These are phyloP conservation scores for Clathrospora elynae DNA, from an alignment of 2,329 filamentous ascomycete genomes.

Conservation along the genomic window DNA sequence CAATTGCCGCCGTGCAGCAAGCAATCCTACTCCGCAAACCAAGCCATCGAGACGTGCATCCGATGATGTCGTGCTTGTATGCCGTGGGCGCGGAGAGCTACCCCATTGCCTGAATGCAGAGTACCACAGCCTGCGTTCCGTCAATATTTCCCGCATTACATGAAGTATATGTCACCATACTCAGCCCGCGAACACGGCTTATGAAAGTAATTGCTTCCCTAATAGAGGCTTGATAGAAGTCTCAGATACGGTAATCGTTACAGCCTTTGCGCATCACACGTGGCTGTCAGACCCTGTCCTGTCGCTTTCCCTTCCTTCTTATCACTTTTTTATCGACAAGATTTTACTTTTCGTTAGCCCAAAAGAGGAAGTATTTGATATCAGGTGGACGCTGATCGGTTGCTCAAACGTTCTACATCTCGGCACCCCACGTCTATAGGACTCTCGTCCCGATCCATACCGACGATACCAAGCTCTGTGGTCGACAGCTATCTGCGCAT, in stretches of 20 bases:
- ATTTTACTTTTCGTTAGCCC: not conserved
- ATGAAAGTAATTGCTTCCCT: conserved; percentile 1
- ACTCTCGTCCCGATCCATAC: not conserved
- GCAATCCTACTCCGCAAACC: conserved; percentile 10
- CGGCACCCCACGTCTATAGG: conserved; percentile 7
- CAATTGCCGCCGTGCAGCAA: conserved; percentile 21
- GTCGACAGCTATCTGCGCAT: not conserved
- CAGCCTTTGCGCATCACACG: too few species aligned
- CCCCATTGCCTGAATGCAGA: conserved; percentile 19
- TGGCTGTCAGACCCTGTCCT: not conserved
- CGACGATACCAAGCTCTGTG: not conserved
- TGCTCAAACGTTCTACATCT: conserved; percentile 13
- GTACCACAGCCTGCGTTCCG: conserved; percentile 19
- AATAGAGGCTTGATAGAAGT: conserved; percentile 8
- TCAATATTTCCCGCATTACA: conserved; percentile 28
- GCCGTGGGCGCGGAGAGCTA: conserved; percentile 17
- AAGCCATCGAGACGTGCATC: conserved; percentile 16
- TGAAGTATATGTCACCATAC: conserved; percentile 2
- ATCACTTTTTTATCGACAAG: not conserved
- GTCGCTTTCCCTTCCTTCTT: not conserved
- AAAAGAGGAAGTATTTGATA: conserved; percentile 6
- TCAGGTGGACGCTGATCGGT: conserved; percentile 7
- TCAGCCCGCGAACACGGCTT: conserved; percentile 5
- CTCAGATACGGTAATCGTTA: conserved; percentile 8
- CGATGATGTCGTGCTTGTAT: conserved; percentile 12